Conservation (phyloP, 208 protist genomes). For the Trypanosoma lewisi region DNA sequence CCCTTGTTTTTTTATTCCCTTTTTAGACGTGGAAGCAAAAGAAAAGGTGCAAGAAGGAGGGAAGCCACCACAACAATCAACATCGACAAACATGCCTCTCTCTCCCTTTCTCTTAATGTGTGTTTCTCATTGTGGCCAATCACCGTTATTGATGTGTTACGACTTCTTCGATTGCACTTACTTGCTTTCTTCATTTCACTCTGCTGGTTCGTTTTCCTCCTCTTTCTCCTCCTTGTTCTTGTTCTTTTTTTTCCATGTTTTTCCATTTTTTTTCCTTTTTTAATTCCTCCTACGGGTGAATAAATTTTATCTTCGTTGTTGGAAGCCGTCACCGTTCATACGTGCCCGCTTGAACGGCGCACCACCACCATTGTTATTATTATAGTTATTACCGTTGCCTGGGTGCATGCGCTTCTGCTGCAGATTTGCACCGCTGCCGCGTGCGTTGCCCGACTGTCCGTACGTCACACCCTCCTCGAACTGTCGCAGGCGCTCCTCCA, state of each 20-base stretch:
- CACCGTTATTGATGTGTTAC: neutral
- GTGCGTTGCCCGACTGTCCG: slow-evolving; percentile 85
- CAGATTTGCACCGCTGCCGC: slow-evolving; percentile 60
- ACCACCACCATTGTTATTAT: slow-evolving; percentile 21
- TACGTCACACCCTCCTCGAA: slow-evolving; percentile 90
- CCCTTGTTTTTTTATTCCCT: neutral
- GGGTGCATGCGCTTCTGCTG: slow-evolving; percentile 50
- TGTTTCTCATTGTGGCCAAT: too few relatives aligned
- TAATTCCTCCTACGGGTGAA: neutral
- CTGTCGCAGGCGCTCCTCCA: slow-evolving; percentile 83
- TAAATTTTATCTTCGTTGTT: slow-evolving; percentile 32
- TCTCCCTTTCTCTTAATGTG: too few relatives aligned
- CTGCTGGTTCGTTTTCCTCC: too few relatives aligned
- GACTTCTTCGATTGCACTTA: neutral
- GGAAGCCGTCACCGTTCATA: slow-evolving; percentile 45
- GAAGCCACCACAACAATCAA: neutral
- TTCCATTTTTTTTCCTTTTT: slow-evolving; percentile 5
- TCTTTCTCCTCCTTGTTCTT: slow-evolving; percentile 3
- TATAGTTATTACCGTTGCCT: slow-evolving; percentile 16
- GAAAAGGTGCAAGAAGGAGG: too few relatives aligned
- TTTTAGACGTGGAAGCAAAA: neutral
- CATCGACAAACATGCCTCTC: too few relatives aligned
- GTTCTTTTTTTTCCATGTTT: slow-evolving; percentile 2
- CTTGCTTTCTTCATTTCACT: neutral
- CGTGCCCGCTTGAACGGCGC: slow-evolving; percentile 48